Conservation (phyloP, 495 filamentous ascomycete species). For the Pseudotulostoma volvatum region DNA sequence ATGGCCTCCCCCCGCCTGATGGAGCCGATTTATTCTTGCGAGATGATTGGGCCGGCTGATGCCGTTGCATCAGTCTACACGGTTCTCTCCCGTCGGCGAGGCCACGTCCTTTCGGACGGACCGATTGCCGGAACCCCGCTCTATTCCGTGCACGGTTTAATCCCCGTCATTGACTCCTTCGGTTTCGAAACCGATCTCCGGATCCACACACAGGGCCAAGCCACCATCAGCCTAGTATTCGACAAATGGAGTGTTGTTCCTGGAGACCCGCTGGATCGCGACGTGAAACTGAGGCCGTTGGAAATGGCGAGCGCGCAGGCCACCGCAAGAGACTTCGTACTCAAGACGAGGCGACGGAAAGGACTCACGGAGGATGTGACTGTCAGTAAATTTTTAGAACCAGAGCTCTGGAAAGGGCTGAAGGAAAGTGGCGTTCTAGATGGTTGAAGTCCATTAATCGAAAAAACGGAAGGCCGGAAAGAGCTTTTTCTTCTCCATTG, state of each 20-base stretch:
- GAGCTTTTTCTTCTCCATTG: no score
- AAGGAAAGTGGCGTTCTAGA: constrained; percentile 81
- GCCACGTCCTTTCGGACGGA: constrained; percentile 83
- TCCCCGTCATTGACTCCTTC: constrained; percentile 92
- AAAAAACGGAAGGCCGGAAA: neutral
- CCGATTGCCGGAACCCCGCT: constrained; percentile 93
- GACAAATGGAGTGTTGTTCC: constrained; percentile 92
- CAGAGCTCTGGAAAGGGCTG: constrained; percentile 74
- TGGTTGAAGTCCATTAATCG: constrained; percentile 24
- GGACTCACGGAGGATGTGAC: constrained; percentile 90
- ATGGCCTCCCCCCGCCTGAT: constrained; percentile 94
- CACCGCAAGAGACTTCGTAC: constrained; percentile 84
- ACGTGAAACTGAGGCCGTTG: constrained; percentile 62
- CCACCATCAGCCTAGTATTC: constrained; percentile 80
- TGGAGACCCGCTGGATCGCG: constrained; percentile 83
- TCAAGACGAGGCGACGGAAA: constrained; percentile 89
- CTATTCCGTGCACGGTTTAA: constrained; percentile 74
- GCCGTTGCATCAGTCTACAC: constrained; percentile 81
- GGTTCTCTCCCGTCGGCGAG: constrained; percentile 70
- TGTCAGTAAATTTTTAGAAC: constrained; percentile 89
- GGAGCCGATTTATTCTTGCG: constrained; percentile 85
- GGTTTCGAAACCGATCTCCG: constrained; percentile 94
- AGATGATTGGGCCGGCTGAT: constrained; percentile 86
- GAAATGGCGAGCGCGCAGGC: constrained; percentile 76
- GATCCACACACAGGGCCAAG: constrained; percentile 89